These are phyloP conservation scores for Omphalea diandra DNA, from an alignment of 441 rosid species.

Conservation along the genomic window DNA sequence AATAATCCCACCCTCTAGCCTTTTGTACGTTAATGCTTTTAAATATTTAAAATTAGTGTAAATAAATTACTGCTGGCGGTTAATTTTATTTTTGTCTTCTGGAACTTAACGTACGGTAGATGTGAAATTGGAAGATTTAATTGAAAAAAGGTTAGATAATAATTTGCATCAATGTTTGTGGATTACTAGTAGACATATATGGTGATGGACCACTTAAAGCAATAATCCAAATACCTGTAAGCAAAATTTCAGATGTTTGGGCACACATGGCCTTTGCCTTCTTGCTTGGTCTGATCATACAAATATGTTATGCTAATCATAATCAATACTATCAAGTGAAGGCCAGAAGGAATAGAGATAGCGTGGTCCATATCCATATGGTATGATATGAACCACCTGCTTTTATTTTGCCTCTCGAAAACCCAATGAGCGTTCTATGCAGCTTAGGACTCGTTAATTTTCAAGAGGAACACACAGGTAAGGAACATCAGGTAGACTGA, in stretches of 20 bases:
- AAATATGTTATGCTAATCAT: slow-evolving; percentile 23
- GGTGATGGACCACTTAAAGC: slow-evolving; percentile 27
- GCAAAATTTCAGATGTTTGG: slow-evolving; percentile 25
- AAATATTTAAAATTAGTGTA: too few species aligned
- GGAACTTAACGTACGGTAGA: too few species aligned
- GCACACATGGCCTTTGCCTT: slow-evolving; percentile 20
- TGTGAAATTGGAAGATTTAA: too few species aligned
- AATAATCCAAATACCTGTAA: slow-evolving; percentile 22
- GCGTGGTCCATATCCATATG: not conserved
- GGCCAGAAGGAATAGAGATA: not conserved
- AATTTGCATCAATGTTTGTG: not conserved
- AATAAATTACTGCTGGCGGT: too few species aligned
- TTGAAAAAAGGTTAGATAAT: too few species aligned
- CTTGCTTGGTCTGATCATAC: slow-evolving; percentile 21
- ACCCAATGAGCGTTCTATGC: slow-evolving; percentile 4
- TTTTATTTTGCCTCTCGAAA: slow-evolving; percentile 15
- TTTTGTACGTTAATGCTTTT: too few species aligned
- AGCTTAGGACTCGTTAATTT: not conserved
- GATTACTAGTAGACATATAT: slow-evolving; percentile 2
- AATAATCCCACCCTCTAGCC: too few species aligned
- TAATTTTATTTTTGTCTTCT: too few species aligned
- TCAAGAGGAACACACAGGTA: not conserved
- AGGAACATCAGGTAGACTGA: not conserved
- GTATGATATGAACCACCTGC: slow-evolving; percentile 16
- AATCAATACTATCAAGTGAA: slow-evolving; percentile 18